Base-by-base conservation (phyloP, 2,329 filamentous ascomycete species). In the Kalaharituber pfeilii region DNA sequence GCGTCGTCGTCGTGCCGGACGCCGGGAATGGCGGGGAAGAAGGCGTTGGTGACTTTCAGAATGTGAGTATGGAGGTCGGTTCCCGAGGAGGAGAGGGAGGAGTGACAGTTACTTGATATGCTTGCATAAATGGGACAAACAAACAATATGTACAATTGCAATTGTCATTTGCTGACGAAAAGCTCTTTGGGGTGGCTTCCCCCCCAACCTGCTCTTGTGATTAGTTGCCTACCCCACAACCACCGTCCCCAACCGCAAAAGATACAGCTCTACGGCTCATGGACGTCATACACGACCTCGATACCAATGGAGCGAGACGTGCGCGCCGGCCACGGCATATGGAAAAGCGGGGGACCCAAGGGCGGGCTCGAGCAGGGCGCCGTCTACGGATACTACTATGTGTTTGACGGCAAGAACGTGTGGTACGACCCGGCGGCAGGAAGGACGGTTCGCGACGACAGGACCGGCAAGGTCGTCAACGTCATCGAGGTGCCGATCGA, bases 181-280 rank as follows among this genome's bases (percentile, higher is more conserved):
- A n/a, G n/a, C n/a, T n/a, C n/a, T n/a, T n/a, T n/a, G n/a, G n/a
- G n/a, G n/a, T n/a, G n/a, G n/a, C n/a, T n/a, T n/a, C n/a, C n/a
- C n/a, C n/a, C n/a, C n/a, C n/a, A n/a, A n/a, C n/a, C n/a, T n/a
- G n/a, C n/a, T n/a, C n/a, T n/a, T n/a, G n/a, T n/a, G n/a, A n/a
- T n/a, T 47, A 47, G 42, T 5, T 5, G n/a, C 24, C 22, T 47
- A 13, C 42, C 42, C 13, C 42, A 47, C 22, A 47, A 20, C 42
- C n/a, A 22, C 18, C 42, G 42, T 25, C 42, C 42, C 13, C 42
- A 47, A 22, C 54, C 58, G 13, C 56, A 54, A 51, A 59, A 56
- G 5, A 59, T 63, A 27, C 60, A 63, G 45, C 54, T 63, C n/a
- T 47, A 62, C 30, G 61, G 61, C 15, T 63, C 61, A 24, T 63